Percentiles rank a stretch among this genome's conserved stretches.
phyloP scores from a whole-genome alignment of 257 asterid genomes.

The Linaria vulgaris region DNA sequence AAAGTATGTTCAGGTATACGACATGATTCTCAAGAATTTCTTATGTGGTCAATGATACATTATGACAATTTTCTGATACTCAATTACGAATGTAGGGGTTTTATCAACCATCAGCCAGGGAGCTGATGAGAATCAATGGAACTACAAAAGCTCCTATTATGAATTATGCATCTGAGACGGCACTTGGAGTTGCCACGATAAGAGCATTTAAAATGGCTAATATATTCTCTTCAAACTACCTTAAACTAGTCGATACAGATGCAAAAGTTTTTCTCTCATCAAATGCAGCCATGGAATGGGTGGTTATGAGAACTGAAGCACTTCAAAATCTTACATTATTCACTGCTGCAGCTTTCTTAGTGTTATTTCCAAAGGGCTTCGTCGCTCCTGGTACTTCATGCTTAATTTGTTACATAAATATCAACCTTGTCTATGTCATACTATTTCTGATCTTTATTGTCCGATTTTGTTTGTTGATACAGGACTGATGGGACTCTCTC shows the following conservation, averaged over 20 bases:
- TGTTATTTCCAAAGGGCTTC: conserved; percentile 44
- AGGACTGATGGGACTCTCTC: conserved; percentile 80
- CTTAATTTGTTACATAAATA: neutral
- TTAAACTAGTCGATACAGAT: conserved; percentile 57
- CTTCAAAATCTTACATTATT: conserved; percentile 69
- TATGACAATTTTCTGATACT: neutral
- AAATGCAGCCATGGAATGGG: conserved; percentile 69
- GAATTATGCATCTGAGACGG: conserved; percentile 76
- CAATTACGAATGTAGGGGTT: conserved; percentile 44
- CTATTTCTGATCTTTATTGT: neutral
- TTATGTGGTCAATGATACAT: neutral
- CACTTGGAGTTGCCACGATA: conserved; percentile 69
- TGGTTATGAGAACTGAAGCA: conserved; percentile 64
- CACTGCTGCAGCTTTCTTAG: conserved; percentile 55
- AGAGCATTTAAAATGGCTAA: conserved; percentile 58
- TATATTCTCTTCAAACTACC: conserved; percentile 56
- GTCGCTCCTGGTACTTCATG: conserved; percentile 53
- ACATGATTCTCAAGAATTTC: neutral
- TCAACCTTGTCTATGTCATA: no score
- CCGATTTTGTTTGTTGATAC: conserved; percentile 15
- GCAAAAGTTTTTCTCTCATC: conserved; percentile 68
- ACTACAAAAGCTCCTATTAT: conserved; percentile 80
- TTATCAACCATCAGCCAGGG: conserved; percentile 72
- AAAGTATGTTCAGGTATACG: conserved; percentile 69
- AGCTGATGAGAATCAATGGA: conserved; percentile 80